These are phyloP conservation scores for Xylaria nigripes DNA, from an alignment of 495 filamentous ascomycete species.

Conservation along the genomic window DNA sequence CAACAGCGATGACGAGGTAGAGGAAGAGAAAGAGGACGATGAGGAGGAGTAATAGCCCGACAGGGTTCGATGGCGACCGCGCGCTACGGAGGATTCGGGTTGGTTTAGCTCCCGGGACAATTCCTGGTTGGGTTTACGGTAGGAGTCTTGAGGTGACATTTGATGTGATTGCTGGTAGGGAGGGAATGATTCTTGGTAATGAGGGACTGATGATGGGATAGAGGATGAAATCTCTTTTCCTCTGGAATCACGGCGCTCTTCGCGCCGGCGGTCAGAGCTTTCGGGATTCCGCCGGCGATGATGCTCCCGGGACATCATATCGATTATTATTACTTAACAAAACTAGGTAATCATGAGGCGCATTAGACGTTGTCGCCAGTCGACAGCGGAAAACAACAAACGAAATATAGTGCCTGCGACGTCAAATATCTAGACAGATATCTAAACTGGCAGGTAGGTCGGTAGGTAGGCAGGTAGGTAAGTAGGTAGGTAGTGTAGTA, in stretches of 20 bases:
- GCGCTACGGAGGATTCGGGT: slow-evolving; percentile 13
- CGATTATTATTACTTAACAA: slow-evolving; percentile 8
- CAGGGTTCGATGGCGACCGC: slow-evolving; percentile 24
- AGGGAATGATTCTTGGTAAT: slow-evolving; percentile 27
- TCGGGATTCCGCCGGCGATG: slow-evolving; percentile 42
- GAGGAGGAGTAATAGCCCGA: slow-evolving; percentile 35
- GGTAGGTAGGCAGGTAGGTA: too few species aligned
- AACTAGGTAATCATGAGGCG: slow-evolving; percentile 7
- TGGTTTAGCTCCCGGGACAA: slow-evolving; percentile 4
- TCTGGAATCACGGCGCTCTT: slow-evolving; percentile 37
- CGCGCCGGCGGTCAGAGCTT: slow-evolving; percentile 41
- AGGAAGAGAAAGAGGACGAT: slow-evolving; percentile 37
- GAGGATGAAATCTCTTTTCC: slow-evolving; percentile 25
- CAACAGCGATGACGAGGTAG: slow-evolving; percentile 34
- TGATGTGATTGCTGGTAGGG: slow-evolving; percentile 9
- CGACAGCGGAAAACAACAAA: not conserved
- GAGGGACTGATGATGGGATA: slow-evolving; percentile 2
- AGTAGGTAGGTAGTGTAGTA: too few species aligned
- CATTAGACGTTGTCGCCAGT: not conserved
- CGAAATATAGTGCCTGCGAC: not conserved
- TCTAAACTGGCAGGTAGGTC: not conserved
- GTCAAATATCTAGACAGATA: not conserved
- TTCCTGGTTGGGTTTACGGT: slow-evolving; percentile 1
- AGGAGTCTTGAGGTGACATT: not conserved
- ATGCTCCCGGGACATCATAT: slow-evolving; percentile 38